Base-by-base conservation (phyloP, 805 yeast species). In the Ogataea zsoltii region DNA sequence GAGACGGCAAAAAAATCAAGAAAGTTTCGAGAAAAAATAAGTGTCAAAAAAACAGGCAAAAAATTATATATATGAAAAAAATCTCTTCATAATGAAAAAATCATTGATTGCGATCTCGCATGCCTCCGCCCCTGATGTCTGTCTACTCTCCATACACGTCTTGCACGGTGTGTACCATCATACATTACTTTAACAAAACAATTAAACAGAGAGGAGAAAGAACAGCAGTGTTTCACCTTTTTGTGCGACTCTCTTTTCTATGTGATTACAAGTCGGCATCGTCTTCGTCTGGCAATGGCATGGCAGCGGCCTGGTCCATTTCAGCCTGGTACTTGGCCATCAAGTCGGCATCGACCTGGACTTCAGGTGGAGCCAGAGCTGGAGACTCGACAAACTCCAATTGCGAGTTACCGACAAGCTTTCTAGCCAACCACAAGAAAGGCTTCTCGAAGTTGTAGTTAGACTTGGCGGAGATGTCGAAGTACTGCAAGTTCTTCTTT, bases 371-470 rank as follows among this genome's bases (percentile, higher is more conserved):
- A 67, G 97, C 97, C 74, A 94, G 83, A 58, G 99, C 99, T 61
- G 99, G 99, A 54, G 98, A 88, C 63, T 96, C 98, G 63, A 95
- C 99, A 67, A 94, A 94, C 78, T 94, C 99, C 67, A 94, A 83
- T 74, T 87, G 90, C 54, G 97, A 92, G 83, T 92, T 89, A 75
- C 98, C 99, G 59, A 89, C 96, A 65, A 94, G 83, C 78, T 94
- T 94, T 83, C 99, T 88, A 44, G 99, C 99, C 67, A 94, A 88
- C 99, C 99, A 94, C 74, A 94, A 83, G 87, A 94, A 94, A 57
- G 99, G 99, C 80, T 95, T 94, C 80, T 94, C 99, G 66, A 94
- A 94, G 82, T 94, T 95, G 81, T 94, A 94, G 82, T 94, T 94
- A 57, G 99, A 94, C 79, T 94, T 94, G 72, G 99, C 99, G 50